Conservation (phyloP, 805 yeast genomes). For the Alloascoidea hylecoeti region DNA sequence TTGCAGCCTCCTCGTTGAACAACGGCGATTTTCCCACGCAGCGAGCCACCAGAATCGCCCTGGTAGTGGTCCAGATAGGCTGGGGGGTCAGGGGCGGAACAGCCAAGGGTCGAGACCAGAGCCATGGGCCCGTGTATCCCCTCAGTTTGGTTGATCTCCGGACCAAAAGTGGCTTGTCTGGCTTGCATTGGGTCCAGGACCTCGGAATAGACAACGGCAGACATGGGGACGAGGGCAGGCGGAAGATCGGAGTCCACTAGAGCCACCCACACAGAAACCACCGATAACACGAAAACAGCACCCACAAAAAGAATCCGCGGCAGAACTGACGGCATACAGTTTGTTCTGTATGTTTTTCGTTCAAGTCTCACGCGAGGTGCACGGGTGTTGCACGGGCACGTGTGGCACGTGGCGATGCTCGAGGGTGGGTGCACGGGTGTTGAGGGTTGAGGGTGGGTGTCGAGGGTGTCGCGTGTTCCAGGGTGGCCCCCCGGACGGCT, state of each 20-base stretch:
- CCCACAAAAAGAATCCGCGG: background rate
- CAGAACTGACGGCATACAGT: background rate
- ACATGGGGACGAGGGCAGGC: slow-evolving; percentile 6
- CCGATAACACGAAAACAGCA: background rate
- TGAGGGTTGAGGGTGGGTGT: too few relatives aligned
- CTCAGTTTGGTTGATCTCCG: slow-evolving; percentile 9
- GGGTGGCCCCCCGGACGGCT: too few relatives aligned
- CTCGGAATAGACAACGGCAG: slow-evolving; percentile 14
- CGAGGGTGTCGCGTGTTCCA: too few relatives aligned
- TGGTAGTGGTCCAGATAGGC: slow-evolving; percentile 12
- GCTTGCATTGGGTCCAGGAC: slow-evolving; percentile 16
- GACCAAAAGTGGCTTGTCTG: slow-evolving; percentile 23
- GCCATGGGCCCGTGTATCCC: slow-evolving; percentile 2
- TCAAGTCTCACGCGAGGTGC: too few relatives aligned
- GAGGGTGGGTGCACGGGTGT: too few relatives aligned
- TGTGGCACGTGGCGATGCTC: too few relatives aligned
- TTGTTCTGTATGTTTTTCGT: too few relatives aligned
- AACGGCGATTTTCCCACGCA: slow-evolving; percentile 18
- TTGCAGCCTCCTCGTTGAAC: slow-evolving; percentile 39
- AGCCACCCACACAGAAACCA: slow-evolving; percentile 1
- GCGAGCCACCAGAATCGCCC: slow-evolving; percentile 7
- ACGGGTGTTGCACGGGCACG: too few relatives aligned
- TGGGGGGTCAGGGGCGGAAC: slow-evolving; percentile 11
- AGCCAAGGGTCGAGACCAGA: slow-evolving; percentile 3
- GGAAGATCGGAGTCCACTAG: background rate